Evolutionary conservation across 1,139 yeast species (phyloP), one percentile per base, ranked within the genome.

Genomic region (Pichiaceae sp.): DNA sequence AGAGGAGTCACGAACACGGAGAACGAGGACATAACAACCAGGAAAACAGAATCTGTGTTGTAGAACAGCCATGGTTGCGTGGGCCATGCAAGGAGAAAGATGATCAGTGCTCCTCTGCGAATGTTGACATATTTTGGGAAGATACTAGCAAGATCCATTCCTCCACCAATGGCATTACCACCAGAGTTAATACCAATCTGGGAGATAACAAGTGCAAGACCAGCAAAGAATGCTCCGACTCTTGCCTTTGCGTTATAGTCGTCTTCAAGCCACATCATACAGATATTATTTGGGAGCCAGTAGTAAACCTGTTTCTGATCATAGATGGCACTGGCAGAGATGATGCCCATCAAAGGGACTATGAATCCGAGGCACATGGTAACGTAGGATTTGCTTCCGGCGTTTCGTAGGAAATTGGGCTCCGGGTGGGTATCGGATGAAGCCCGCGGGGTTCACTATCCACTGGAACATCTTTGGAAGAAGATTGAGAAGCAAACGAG

Each of bases 161-260:
- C 72, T 28, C 68, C 68, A 36, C 67, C 56, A 34, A 63, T 57
- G 33, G 67, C 69, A 43, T 66, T 66, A 31, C 64, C 70, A 38
- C 65, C 58, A 31, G 60, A 51, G 41, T 64, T 66, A 36, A 64
- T 51, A 19, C 53, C 62, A 40, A 54, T 48, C 38, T 51, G 67
- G 34, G 61, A 64, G 35, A 48, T 39, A 17, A 54, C 41, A 42
- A 64, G 58, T 2, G 57, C 53, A 6, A 62, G 35, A n/a, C 62
- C 63, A 27, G 54, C 42, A 45, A 64, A 64, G 43, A 62, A 63
- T 8, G 63, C 58, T 11, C 64, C 69, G 29, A 64, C 63, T 42
- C 70, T 52, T 17, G 57, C 43, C 17, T 49, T 48, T n/a, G 66
- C 47, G 6, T 50, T 38, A 38, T 60, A 62, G 37, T 52, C 44